Conservation (phyloP, 208 protist genomes). For the Leishmania aethiopica region DNA sequence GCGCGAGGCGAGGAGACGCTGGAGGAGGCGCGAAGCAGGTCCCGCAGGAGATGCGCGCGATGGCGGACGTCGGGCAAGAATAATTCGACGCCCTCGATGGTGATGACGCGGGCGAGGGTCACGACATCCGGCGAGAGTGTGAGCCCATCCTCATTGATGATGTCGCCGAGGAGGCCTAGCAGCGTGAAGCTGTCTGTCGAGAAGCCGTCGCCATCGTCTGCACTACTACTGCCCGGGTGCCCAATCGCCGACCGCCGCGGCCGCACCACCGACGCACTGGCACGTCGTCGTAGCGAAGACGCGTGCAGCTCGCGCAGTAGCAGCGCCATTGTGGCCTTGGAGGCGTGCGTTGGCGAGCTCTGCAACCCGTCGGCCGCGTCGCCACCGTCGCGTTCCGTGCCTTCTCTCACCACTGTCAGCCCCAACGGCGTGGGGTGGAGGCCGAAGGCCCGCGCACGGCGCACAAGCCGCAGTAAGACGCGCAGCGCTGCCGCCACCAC, state of each 20-base stretch:
- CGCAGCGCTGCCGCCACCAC: slow-evolving; percentile 61
- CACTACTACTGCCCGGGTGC: background rate
- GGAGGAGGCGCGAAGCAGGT: slow-evolving; percentile 48
- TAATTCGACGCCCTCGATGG: slow-evolving; percentile 74
- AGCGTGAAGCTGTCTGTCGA: slow-evolving; percentile 34
- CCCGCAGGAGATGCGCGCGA: slow-evolving; percentile 64
- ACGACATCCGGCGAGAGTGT: slow-evolving; percentile 57
- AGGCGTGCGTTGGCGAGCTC: slow-evolving; percentile 1
- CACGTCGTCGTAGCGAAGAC: slow-evolving; percentile 21
- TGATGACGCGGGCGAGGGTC: slow-evolving; percentile 46
- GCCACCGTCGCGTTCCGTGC: background rate
- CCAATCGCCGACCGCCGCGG: background rate
- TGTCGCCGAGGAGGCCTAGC: slow-evolving; percentile 66
- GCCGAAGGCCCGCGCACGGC: slow-evolving; percentile 64
- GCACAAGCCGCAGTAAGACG: slow-evolving; percentile 74
- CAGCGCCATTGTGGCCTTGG: slow-evolving; percentile 29
- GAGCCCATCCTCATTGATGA: slow-evolving; percentile 72
- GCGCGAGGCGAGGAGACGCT: background rate
- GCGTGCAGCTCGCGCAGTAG: slow-evolving; percentile 37
- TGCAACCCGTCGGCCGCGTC: slow-evolving; percentile 2
- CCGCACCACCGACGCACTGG: slow-evolving; percentile 2
- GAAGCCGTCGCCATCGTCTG: slow-evolving; percentile 10
- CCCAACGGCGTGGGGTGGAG: slow-evolving; percentile 68
- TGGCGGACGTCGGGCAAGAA: slow-evolving; percentile 69
- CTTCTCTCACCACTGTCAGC: slow-evolving; percentile 24